These are phyloP conservation scores for Diaporthe sp. DNA, from an alignment of 2,329 filamentous ascomycete species.

Conservation along the genomic window DNA sequence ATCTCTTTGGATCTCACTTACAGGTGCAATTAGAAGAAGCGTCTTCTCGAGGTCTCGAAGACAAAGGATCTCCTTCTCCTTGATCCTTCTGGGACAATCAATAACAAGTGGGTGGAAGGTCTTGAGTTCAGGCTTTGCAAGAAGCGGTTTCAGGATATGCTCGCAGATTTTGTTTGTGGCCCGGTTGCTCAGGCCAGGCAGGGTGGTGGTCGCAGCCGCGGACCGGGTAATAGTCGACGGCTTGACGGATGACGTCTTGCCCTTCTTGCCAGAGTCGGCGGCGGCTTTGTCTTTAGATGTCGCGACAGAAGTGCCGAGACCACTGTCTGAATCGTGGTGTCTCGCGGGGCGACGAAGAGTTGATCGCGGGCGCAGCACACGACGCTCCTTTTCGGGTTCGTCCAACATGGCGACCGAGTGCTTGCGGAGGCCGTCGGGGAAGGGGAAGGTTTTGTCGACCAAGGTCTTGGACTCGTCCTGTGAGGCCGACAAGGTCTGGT, in stretches of 20 bases:
- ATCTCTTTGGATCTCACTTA: conserved; percentile 78
- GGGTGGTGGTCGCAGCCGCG: conserved; percentile 63
- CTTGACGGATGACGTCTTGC: conserved; percentile 50
- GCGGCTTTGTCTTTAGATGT: conserved; percentile 69
- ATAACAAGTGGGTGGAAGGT: conserved; percentile 85
- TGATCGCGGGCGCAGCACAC: conserved; percentile 66
- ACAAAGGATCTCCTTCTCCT: conserved; percentile 88
- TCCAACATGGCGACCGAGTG: conserved; percentile 66
- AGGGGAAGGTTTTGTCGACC: conserved; percentile 70
- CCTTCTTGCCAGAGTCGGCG: conserved; percentile 59
- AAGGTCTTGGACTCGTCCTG: conserved; percentile 53
- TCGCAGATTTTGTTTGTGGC: conserved; percentile 85
- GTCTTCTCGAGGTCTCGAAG: conserved; percentile 96
- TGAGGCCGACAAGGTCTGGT: conserved; percentile 69
- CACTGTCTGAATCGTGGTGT: conserved; percentile 87
- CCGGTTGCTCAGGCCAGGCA: conserved; percentile 75
- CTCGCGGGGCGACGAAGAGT: conserved; percentile 67
- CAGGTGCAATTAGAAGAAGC: conserved; percentile 89
- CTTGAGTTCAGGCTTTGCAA: conserved; percentile 79
- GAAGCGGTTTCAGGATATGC: conserved; percentile 82
- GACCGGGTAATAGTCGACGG: conserved; percentile 75
- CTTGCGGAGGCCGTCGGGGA: conserved; percentile 72
- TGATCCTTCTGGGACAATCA: conserved; percentile 84
- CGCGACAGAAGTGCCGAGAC: conserved; percentile 85
- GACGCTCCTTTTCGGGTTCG: conserved; percentile 59